These are phyloP conservation scores for Begonia masoniana DNA, from an alignment of 306 rosid genomes.

Conservation along the genomic window DNA sequence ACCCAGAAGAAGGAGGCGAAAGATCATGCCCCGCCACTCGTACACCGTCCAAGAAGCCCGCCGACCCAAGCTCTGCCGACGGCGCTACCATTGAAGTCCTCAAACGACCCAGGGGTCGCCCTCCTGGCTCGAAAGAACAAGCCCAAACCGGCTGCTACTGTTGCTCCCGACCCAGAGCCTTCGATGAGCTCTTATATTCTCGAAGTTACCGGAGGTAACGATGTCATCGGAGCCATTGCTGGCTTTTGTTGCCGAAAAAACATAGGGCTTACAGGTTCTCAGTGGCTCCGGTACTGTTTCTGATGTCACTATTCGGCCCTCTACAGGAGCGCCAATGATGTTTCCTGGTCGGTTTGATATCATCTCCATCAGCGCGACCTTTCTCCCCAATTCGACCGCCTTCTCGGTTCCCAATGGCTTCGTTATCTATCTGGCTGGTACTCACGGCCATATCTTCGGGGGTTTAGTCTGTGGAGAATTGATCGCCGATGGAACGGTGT, in stretches of 20 bases:
- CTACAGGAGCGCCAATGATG: constrained; percentile 59
- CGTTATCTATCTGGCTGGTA: constrained; percentile 77
- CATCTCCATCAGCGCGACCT: constrained; percentile 67
- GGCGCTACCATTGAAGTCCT: constrained; percentile 68
- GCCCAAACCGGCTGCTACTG: constrained; percentile 58
- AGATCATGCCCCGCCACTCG: constrained; percentile 12
- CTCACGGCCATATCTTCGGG: constrained; percentile 92
- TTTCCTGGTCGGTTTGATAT: constrained; percentile 91
- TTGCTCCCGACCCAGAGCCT: constrained; percentile 59
- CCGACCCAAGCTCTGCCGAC: constrained; percentile 21
- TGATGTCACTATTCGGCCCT: constrained; percentile 71
- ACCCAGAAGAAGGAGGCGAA: constrained; percentile 39
- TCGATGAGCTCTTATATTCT: constrained; percentile 82
- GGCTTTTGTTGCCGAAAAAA: constrained; percentile 56
- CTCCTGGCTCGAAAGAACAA: constrained; percentile 83
- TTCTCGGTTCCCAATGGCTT: constrained; percentile 36
- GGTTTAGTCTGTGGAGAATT: constrained; percentile 55
- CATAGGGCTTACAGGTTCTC: constrained; percentile 52
- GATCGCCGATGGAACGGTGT: constrained; percentile 67
- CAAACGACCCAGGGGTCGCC: constrained; percentile 75
- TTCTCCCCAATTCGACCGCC: constrained; percentile 26
- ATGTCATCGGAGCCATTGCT: constrained; percentile 57
- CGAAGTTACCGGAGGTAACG: constrained; percentile 63
- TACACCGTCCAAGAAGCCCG: constrained; percentile 2
- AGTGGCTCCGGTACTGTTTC: constrained; percentile 71